A percentile compares a stretch with the other conserved stretches of the same genome.
These are phyloP conservation scores for Verticillium isaacii DNA, from an alignment of 2,329 filamentous ascomycete species.

Conservation along the genomic window DNA sequence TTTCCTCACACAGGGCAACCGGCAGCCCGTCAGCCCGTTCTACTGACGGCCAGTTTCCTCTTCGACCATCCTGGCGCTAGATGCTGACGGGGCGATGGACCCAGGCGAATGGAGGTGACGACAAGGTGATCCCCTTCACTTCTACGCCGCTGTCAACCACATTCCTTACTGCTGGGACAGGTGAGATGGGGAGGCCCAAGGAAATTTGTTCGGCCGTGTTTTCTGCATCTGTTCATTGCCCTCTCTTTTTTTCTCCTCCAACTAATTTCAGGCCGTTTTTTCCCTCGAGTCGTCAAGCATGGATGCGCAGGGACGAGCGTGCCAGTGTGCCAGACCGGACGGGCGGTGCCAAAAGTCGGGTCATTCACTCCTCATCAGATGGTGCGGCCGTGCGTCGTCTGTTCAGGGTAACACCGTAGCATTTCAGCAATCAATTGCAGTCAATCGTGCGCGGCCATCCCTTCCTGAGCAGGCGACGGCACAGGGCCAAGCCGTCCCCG, in stretches of 20 bases:
- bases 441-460: no score
- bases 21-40: background rate
- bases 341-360: background rate
- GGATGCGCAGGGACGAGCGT: background rate
- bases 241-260: background rate
- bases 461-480: no score
- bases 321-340: background rate
- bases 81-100: background rate
- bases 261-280: background rate
- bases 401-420: background rate
- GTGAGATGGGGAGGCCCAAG: background rate
- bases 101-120: background rate
- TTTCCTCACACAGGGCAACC: background rate
- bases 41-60: background rate
- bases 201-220: background rate
- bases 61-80: background rate
- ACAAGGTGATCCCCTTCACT: constrained; percentile 1
- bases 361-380: background rate
- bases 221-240: background rate
- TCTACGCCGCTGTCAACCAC: background rate
- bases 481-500: no score
- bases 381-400: background rate
- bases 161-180: constrained; percentile 3
- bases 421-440: no score
- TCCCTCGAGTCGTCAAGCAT: background rate